Evolutionary conservation across 2,329 filamentous ascomycete species (phyloP), one percentile per base, ranked within the genome.

Genomic region (Ascochyta fabae): DNA sequence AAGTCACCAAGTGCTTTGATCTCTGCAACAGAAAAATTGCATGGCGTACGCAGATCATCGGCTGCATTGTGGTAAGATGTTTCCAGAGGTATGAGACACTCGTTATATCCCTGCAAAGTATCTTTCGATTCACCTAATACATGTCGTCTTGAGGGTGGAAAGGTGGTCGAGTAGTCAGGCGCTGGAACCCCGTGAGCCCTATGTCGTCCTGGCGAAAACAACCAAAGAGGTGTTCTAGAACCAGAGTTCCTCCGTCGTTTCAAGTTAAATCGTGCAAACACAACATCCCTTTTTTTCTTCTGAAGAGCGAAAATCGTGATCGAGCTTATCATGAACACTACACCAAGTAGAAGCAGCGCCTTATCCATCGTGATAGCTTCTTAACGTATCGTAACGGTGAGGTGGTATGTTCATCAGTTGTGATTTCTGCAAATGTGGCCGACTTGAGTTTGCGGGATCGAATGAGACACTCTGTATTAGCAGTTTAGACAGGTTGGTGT

Each of bases 1-100:
- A 96, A 96, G 62, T 89, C 82, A 0, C 91, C 91, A 1, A 96
- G 77, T 0, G 82, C 81, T 50, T 83, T 83, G 59, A 96, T 82
- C 52, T 96, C 90, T 2, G 82, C 80, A 0, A 88, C 80, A 0
- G 88, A 88, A 66, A 93, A 88, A 1, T 88, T 90, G 38, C 84
- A 91, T 1, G 85, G 85, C 2, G 86, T 87, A 67, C 83, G 88
- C 24, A 78, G 57, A 1, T 68, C 61, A 15, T 61, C 61, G 10
- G 69, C 60, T 7, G 58, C 66, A 16, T 75, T 61, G 6, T 68
- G 46, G 23, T 73, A 70, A 2, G 69, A 69, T 10, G 40, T 60
- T 22, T 58, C 60, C 19, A 71, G 51, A 13, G 70, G 73, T 12
- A 72, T 39, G 31, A 68, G 65, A 34, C 60, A 63, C 35, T 53